Evolutionary conservation across 352 stramenopile species (phyloP), one percentile per base, ranked within the genome.

Genomic region (Globisporangium carolinianum): DNA sequence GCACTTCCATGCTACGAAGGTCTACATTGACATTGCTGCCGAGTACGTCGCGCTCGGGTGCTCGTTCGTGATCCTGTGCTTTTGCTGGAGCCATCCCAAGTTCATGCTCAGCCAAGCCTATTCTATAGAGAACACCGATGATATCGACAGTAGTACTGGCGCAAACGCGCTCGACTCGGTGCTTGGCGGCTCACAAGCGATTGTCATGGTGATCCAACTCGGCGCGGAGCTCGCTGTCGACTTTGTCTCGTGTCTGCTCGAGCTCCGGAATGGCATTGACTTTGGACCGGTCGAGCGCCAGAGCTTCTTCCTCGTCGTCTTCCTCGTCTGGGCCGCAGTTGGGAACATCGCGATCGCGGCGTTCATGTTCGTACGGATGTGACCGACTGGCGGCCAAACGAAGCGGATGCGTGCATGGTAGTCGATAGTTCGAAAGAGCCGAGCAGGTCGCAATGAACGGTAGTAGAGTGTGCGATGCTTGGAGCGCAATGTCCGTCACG

Each of bases 1-100:
- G 11, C 53, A 58, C 10, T 60, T 65, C 14, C 64, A 79, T 35
- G 53, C 56, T 1, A 60, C 53, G 1, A 68, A 79, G 47, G 57
- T 73, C 11, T 67, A 61, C 7, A 67, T 64, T 11, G 68, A 76
- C 55, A 79, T 79, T 68, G 76, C 73, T 53, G 68, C 66, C 14
- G 73, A 83, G 42, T 83, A 78, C 47, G 51, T 79, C 8, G 68
- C 68, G 5, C 72, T 83, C 51, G 63, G 68, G 37, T 79, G 68
- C 50, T 77, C 68, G 4, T 72, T 61, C 39, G 60, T 58, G 17
- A 69, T 79, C 24, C 17, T 71, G 1, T 64, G 69, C 24, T 62
- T 75, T 24, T 75, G 68, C 15, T 58, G 63, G 18, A 47, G 68
- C 41, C 65, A 79, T 32, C 57, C 65, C 39, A 2, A 51, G n/a